Base-by-base conservation (phyloP, 768 basidiomycete genomes). In the Boletus patriciae region DNA sequence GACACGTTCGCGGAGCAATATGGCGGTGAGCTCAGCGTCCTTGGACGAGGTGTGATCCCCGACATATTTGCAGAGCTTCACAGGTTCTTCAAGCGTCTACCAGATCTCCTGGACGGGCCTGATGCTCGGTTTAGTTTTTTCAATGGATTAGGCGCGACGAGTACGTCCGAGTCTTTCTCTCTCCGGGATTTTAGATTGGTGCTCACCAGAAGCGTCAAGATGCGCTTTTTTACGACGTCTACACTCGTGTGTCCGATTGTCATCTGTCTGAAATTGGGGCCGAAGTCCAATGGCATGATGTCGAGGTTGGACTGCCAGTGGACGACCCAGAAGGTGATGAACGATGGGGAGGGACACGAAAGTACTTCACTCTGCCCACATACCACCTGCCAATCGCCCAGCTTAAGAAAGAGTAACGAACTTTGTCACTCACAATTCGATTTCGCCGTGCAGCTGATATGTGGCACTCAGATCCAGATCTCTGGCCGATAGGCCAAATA, bases 91-190 rank as follows among this genome's bases (percentile, higher is more conserved):
- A 83, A 85, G 52, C 76, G 81, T 44, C 71, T 97, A 3, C 92
- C 92, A 3, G 79, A 89, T 63, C 78, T 99, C 6, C 77, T 98
- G 16, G 78, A 80, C 21, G 85, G 85, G 15, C 81, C 84, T n/a
- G 77, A 85, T 15, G 87, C 89, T n/a, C 78, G 84, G 16, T 91
- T 95, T 69, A 88, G 93, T 58, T 99, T 98, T 74, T 99, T 98
- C 81, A 93, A 99, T 66, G 97, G 97, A 13, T 81, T 99, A 10
- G 97, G 92, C 16, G 96, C 95, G 31, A 98, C 94, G 9, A 94
- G 92, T 90, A 67, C 70, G 87, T 75, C 23, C 25, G 4, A 36
- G 40, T 47, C 37, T 45, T 34, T 52, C 37, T 58, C 40, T 18
- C 36, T 7, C 21, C 19, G 8, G 5, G 18, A 21, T 12, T 25